Evolutionary conservation across 352 stramenopile genomes (phyloP), one percentile per base, ranked within the genome.

Genomic region (Pythium sp.): DNA sequence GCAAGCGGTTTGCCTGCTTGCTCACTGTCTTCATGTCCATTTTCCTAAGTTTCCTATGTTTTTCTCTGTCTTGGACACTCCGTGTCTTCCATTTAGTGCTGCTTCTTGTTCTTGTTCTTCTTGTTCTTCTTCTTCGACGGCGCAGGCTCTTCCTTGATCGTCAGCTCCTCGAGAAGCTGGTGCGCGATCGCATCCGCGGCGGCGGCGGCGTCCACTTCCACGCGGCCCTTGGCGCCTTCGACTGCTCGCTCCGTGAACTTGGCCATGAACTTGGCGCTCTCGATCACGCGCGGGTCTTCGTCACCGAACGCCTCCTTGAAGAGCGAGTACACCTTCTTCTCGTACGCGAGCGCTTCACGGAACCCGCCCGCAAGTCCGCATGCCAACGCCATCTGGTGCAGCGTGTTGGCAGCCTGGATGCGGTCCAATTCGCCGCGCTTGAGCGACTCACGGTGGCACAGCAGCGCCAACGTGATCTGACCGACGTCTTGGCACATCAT

Each of bases 401-500:
- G 81, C 49, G 84, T 94, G 69, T 93, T 93, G 7, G 88, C 88
- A 0, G 89, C 89, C 73, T 96, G 90, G 43, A 91, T 81, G 66
- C 89, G 88, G 61, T 96, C 91, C 61, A 95, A 86, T 63, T 96
- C 87, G 59, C 91, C 87, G 57, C 90, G 87, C 56, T 91, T 88
- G 55, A 97, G 81, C 60, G 89, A 91, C 62, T 97, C 90, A 49
- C 87, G 86, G 71, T 96, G 87, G 76, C 90, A 98, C 64, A 88
- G 73, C 46, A 98, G 74, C 7, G 96, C 95, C 20, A 95, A 69
- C 12, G 84, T 83, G 53, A 95, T 84, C 56, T 98, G 90, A 4
- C 84, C 88, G 24, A 94, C 81, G 65, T 98, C 90, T 58, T 97
- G 90, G 80, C 97, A 99, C 73, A 98, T 94, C 66, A 91, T 97